Evolutionary conservation across 1,284 basidiomycete genomes (phyloP).

Genomic region (Naganishia albida): DNA sequence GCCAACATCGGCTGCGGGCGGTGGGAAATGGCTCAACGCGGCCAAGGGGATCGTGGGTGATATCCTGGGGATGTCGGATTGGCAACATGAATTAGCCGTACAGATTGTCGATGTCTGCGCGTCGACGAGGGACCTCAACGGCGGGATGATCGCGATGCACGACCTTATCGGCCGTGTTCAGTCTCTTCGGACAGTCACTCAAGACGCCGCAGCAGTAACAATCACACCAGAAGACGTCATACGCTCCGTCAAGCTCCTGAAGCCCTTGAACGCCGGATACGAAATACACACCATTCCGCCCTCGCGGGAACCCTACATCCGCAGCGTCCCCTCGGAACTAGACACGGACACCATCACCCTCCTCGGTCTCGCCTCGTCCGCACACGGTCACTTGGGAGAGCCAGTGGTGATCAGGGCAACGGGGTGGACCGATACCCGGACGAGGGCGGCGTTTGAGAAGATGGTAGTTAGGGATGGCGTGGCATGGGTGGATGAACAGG

Average conservation of each 20-base stretch:
- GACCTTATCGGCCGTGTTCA: constrained; percentile 79
- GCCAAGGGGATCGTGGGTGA: constrained; percentile 90
- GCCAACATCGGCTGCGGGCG: constrained; percentile 28
- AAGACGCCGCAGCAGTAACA: constrained; percentile 53
- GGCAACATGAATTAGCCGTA: constrained; percentile 92
- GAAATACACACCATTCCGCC: constrained; percentile 70
- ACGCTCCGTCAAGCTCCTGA: constrained; percentile 80
- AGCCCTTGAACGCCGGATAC: constrained; percentile 87
- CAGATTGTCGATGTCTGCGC: constrained; percentile 97
- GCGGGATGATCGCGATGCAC: constrained; percentile 84
- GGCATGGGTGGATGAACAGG: constrained; percentile 92
- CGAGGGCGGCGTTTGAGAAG: constrained; percentile 76
- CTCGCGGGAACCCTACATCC: constrained; percentile 40
- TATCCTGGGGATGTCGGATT: constrained; percentile 81
- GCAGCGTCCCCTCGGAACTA: constrained; percentile 61
- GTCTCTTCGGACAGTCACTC: constrained; percentile 60
- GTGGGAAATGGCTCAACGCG: constrained; percentile 34
- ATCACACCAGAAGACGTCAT: constrained; percentile 81
- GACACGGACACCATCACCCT: constrained; percentile 79
- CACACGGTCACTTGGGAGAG: constrained; percentile 53
- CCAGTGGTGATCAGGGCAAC: constrained; percentile 62
- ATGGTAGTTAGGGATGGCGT: constrained; percentile 87
- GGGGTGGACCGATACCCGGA: constrained; percentile 78
- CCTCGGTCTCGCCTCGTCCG: constrained; percentile 63
- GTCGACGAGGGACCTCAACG: constrained; percentile 80